Evolutionary conservation across 371 early-diverging fungal genomes (phyloP).

Genomic region (Haplosporangium sp.): DNA sequence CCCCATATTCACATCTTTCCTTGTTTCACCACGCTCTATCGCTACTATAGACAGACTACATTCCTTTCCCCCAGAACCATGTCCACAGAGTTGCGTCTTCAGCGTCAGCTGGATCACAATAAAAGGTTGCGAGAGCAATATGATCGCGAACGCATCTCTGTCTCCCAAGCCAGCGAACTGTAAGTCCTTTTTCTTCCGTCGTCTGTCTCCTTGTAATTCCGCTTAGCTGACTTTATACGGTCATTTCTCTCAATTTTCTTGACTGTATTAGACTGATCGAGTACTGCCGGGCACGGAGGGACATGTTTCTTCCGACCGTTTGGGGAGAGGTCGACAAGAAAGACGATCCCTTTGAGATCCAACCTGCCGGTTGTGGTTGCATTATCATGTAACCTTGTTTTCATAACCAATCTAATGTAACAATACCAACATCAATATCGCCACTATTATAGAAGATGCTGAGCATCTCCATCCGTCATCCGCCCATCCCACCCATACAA

Average conservation of each 20-base stretch:
- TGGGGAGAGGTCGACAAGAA: slow-evolving; percentile 85
- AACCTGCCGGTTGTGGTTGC: slow-evolving; percentile 43
- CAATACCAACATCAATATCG: no score
- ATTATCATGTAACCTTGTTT: slow-evolving; percentile 31
- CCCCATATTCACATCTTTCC: no score
- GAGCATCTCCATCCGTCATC: no score
- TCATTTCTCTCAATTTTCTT: not conserved
- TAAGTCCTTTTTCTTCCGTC: slow-evolving; percentile 19
- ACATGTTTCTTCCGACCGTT: slow-evolving; percentile 82
- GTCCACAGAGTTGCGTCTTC: slow-evolving; percentile 49
- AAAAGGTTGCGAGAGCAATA: slow-evolving; percentile 52
- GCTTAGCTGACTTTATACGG: not conserved
- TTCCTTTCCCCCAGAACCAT: not conserved
- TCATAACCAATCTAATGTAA: not conserved
- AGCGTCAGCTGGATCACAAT: slow-evolving; percentile 55
- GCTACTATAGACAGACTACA: not conserved
- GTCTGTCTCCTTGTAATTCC: not conserved
- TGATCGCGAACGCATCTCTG: slow-evolving; percentile 50
- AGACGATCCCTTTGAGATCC: slow-evolving; percentile 80
- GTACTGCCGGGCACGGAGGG: slow-evolving; percentile 66
- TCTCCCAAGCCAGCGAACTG: slow-evolving; percentile 47
- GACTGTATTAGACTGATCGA: slow-evolving; percentile 57
- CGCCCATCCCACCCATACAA: not conserved
- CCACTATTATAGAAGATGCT: no score
- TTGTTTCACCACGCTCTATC: not conserved